These are phyloP conservation scores for Coleophoma cylindrospora DNA, from an alignment of 2,329 filamentous ascomycete species.

Conservation along the genomic window DNA sequence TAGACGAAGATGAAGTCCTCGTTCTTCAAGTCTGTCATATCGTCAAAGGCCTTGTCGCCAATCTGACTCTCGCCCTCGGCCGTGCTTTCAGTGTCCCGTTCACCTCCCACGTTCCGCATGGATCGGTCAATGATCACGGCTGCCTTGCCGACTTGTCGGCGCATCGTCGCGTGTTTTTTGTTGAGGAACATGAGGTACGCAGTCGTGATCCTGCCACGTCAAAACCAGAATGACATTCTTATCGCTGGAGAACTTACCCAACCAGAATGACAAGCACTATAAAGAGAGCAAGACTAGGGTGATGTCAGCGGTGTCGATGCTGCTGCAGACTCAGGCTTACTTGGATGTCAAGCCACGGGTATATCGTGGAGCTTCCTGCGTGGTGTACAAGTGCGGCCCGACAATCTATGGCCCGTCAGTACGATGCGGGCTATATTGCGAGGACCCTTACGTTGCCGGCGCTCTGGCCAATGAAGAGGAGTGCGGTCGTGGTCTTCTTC, in stretches of 20 bases:
- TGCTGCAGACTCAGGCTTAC: conserved; percentile 15
- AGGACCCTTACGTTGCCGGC: conserved; percentile 47
- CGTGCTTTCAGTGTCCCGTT: conserved; percentile 21
- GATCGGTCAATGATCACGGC: conserved; percentile 53
- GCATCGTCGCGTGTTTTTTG: conserved; percentile 43
- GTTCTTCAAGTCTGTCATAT: conserved; percentile 56
- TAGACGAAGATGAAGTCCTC: conserved; percentile 58
- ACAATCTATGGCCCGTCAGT: conserved; percentile 36
- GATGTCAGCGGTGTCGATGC: neutral
- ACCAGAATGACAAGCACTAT: conserved; percentile 50
- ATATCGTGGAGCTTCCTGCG: conserved; percentile 54
- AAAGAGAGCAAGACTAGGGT: conserved; percentile 48
- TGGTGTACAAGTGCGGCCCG: conserved; percentile 59
- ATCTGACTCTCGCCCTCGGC: conserved; percentile 23
- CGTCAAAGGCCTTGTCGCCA: conserved; percentile 48
- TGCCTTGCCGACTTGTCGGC: conserved; percentile 54
- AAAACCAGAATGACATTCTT: conserved; percentile 7
- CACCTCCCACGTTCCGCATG: conserved; percentile 40
- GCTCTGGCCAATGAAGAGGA: conserved; percentile 61
- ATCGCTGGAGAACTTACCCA: conserved; percentile 19
- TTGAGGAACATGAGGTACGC: conserved; percentile 49
- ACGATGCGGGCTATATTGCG: no score
- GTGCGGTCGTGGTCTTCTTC: conserved; percentile 58
- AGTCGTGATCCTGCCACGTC: conserved; percentile 24
- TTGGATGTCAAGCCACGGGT: conserved; percentile 53